Percentiles rank a stretch among this genome's conserved stretches.
phyloP scores from a whole-genome alignment of 2,329 filamentous ascomycete species.

The Alternaria longipes region DNA sequence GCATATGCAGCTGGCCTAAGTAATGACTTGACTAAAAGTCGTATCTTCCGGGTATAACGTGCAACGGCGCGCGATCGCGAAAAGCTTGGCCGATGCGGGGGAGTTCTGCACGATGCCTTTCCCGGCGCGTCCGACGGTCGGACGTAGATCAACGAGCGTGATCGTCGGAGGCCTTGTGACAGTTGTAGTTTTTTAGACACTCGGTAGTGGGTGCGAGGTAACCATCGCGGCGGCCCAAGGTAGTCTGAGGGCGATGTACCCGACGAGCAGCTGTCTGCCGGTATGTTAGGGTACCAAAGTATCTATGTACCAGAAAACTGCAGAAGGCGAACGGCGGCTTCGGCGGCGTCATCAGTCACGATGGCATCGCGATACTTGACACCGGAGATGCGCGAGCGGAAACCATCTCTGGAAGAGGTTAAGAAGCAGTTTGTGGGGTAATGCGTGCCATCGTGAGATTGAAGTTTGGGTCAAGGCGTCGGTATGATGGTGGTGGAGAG shows the following conservation, averaged over 20 bases:
- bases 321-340: background rate
- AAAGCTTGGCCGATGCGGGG: constrained; percentile 16
- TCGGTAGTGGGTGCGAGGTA: constrained; percentile 4
- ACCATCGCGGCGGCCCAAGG: constrained; percentile 3
- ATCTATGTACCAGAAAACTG: background rate
- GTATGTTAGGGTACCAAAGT: constrained; percentile 1
- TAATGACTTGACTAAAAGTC: constrained; percentile 1
- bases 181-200: constrained; percentile 1
- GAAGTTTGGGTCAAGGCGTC: constrained; percentile 1
- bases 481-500: background rate
- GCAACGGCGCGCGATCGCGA: constrained; percentile 13
- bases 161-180: constrained; percentile 15
- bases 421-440: background rate
- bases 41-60: constrained; percentile 9
- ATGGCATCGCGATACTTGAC: background rate
- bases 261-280: background rate
- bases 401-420: background rate
- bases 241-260: background rate
- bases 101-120: constrained; percentile 10
- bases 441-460: background rate
- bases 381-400: background rate
- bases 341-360: constrained; percentile 3
- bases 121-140: constrained; percentile 6
- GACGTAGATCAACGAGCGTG: constrained; percentile 9
- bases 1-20: constrained; percentile 10